A percentile compares a stretch with the other conserved stretches of the same genome.
Evolutionary conservation across 2,329 filamentous ascomycete genomes (phyloP).

Genomic region (Apiospora arundinis): DNA sequence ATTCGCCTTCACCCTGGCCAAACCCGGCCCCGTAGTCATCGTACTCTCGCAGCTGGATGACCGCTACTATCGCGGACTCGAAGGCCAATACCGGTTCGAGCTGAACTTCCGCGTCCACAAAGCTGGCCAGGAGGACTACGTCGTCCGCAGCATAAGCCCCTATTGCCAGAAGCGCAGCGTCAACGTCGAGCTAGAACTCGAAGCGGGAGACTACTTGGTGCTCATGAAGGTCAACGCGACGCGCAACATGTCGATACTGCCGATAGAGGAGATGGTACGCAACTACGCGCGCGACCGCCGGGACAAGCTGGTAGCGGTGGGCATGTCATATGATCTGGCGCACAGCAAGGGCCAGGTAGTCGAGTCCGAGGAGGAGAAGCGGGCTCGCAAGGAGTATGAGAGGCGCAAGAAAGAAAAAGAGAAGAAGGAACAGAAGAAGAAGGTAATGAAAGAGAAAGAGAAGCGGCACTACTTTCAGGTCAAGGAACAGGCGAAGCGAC

Average conservation of each 20-base stretch:
- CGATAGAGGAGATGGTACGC: constrained; percentile 72
- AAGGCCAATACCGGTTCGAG: constrained; percentile 62
- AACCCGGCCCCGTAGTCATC: constrained; percentile 58
- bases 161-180: constrained; percentile 74
- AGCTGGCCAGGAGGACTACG: constrained; percentile 56
- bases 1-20: constrained; percentile 58
- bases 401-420: constrained; percentile 49
- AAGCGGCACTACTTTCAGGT: constrained; percentile 39
- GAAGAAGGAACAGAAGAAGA: constrained; percentile 44
- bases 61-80: constrained; percentile 62
- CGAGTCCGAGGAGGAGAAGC: constrained; percentile 56
- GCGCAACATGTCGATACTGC: constrained; percentile 55
- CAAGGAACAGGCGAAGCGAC: constrained; percentile 51
- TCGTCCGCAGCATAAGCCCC: constrained; percentile 59
- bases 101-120: constrained; percentile 62
- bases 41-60: constrained; percentile 64
- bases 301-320: constrained; percentile 77
- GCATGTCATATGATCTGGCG: constrained; percentile 72
- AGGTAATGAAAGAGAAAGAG: constrained; percentile 44
- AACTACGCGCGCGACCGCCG: constrained; percentile 65
- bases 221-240: constrained; percentile 76
- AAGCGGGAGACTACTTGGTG: constrained; percentile 77
- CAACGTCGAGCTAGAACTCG: constrained; percentile 77
- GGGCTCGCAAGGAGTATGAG: constrained; percentile 52
- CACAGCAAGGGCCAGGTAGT: constrained; percentile 67